Evolutionary conservation across 148 eudicot species (phyloP).

Genomic region (Chenopodium suecicum): DNA sequence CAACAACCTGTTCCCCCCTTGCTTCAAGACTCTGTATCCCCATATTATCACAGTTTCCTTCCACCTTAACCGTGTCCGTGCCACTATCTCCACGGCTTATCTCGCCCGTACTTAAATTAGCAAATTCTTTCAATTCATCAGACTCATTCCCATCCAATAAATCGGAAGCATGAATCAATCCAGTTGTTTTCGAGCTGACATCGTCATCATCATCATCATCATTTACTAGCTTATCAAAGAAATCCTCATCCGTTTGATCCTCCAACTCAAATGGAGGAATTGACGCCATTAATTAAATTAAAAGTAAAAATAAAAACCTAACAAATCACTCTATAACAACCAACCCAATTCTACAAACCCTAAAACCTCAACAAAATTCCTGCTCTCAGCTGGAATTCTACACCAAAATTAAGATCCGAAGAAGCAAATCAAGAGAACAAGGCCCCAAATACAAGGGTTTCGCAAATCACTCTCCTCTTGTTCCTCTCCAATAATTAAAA

Average conservation of each 20-base stretch:
- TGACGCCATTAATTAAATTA: slow-evolving; percentile 57
- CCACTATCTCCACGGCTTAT: slow-evolving; percentile 4
- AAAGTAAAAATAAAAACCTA: slow-evolving; percentile 24
- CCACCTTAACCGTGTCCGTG: not conserved
- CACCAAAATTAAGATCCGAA: slow-evolving; percentile 22
- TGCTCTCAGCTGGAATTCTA: not conserved
- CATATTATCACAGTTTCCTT: slow-evolving; percentile 11
- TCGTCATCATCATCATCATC: slow-evolving; percentile 65
- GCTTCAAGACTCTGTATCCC: slow-evolving; percentile 14
- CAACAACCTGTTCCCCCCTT: slow-evolving; percentile 14
- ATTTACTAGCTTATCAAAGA: slow-evolving; percentile 83
- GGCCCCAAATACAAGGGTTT: not conserved
- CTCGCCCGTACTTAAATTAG: slow-evolving; percentile 53
- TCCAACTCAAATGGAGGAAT: slow-evolving; percentile 79
- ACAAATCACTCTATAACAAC: not conserved
- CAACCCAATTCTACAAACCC: slow-evolving; percentile 6
- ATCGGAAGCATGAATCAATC: not conserved
- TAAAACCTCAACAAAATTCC: slow-evolving; percentile 21
- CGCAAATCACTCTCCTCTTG: not conserved
- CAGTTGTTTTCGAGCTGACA: slow-evolving; percentile 20
- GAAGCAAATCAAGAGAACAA: slow-evolving; percentile 2
- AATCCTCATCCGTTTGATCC: slow-evolving; percentile 96
- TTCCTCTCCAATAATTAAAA: not conserved
- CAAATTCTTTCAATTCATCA: slow-evolving; percentile 57
- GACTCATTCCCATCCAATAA: slow-evolving; percentile 45